Percentiles rank a stretch among this genome's conserved stretches.
phyloP scores from a whole-genome alignment of 208 protist species.

The Vickermania spadyakhi region DNA sequence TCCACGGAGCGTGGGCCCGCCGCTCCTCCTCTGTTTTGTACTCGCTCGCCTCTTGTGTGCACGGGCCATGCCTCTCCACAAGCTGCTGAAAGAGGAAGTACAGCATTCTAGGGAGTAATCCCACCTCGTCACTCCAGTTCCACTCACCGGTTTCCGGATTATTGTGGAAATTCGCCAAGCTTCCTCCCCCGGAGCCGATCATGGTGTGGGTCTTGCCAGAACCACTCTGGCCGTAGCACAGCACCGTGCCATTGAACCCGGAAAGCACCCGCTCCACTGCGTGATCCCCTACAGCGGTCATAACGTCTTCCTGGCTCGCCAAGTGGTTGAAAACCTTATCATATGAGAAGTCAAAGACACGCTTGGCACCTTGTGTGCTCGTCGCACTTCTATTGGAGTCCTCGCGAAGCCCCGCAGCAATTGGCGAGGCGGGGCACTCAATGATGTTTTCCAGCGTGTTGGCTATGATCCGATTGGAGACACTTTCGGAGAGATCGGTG shows the following conservation, averaged over 20 bases:
- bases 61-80: constrained; percentile 7
- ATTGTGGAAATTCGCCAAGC: constrained; percentile 8
- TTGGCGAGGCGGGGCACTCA: neutral
- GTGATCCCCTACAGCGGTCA: constrained; percentile 33
- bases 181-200: constrained; percentile 37
- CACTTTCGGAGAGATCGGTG: neutral
- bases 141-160: constrained; percentile 1
- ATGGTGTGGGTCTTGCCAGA: constrained; percentile 89
- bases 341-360: constrained; percentile 37
- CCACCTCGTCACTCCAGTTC: constrained; percentile 6
- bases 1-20: neutral
- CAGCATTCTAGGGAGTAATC: constrained; percentile 43
- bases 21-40: no score
- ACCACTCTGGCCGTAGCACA: constrained; percentile 90
- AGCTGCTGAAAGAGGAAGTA: constrained; percentile 19
- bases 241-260: constrained; percentile 75
- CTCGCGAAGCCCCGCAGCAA: neutral
- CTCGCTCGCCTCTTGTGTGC: neutral
- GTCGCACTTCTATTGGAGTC: neutral
- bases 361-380: neutral
- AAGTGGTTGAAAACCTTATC: constrained; percentile 58
- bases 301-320: constrained; percentile 50
- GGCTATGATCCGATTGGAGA: neutral
- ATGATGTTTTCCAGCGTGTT: neutral
- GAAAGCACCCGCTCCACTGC: constrained; percentile 49